Conservation (phyloP, 169 alveolate genomes). For the Plasmodium vivax region DNA sequence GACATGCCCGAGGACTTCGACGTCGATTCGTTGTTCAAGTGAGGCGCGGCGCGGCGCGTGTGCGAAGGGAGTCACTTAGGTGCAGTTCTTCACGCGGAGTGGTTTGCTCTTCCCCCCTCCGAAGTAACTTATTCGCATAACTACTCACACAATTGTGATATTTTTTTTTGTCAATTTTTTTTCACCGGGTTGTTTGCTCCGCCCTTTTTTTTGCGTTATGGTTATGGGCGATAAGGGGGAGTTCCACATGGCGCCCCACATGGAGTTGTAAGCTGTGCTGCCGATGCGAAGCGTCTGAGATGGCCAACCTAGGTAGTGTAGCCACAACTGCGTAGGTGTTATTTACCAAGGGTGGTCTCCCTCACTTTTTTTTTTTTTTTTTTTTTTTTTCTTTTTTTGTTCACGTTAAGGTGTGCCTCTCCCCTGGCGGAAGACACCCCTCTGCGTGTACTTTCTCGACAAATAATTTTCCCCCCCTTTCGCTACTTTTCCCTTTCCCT, state of each 20-base stretch:
- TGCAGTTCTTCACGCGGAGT: not conserved
- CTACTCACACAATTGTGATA: not conserved
- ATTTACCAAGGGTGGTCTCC: not conserved
- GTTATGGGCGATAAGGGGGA: not conserved
- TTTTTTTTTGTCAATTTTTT: not conserved
- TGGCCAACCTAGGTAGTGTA: not conserved
- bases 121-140: not conserved
- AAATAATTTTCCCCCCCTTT: not conserved
- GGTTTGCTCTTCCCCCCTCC: not conserved
- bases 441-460: not conserved
- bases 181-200: not conserved
- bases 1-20: conserved; percentile 62
- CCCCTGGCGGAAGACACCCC: not conserved
- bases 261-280: not conserved
- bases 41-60: not conserved
- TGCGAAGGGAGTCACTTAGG: not conserved
- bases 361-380: not conserved
- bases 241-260: not conserved
- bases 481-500: not conserved
- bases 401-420: not conserved
- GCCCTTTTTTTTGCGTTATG: not conserved
- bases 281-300: not conserved
- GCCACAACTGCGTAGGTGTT: not conserved
- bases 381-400: conserved; percentile 1
- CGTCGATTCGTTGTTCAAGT: conserved; percentile 37